phyloP scores from a whole-genome alignment of 345 rosid genomes.

The Eucalyptus erythrocorys region DNA sequence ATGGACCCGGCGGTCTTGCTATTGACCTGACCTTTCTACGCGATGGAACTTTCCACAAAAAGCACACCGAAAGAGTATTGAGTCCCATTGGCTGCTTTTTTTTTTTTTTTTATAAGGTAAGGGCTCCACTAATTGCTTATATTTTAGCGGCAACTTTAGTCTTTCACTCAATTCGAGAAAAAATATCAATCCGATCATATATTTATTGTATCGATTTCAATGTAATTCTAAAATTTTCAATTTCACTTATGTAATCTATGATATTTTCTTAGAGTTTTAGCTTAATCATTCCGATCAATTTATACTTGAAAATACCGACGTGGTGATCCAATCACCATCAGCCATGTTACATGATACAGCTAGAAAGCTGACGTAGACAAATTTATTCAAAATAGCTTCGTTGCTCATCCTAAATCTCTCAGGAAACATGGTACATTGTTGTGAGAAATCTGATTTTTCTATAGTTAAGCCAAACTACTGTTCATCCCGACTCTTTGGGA shows the following conservation, averaged over 20 bases:
- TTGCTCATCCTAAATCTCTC: no score
- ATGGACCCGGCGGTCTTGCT: neutral
- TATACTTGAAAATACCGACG: no score
- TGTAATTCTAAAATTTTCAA: neutral
- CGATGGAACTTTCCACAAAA: neutral
- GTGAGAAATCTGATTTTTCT: no score
- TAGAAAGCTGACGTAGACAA: neutral
- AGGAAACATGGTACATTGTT: no score
- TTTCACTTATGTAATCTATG: neutral
- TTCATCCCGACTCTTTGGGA: no score
- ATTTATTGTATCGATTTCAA: no score
- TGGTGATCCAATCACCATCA: neutral
- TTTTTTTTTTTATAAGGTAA: neutral
- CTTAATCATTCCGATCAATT: no score
- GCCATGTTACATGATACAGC: rapidly evolving
- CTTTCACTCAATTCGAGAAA: neutral
- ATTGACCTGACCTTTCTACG: no score
- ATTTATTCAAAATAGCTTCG: no score
- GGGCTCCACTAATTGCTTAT: neutral
- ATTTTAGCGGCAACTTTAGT: neutral
- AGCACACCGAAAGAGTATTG: neutral
- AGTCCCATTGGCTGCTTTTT: neutral
- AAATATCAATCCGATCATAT: neutral
- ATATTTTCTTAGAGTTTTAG: neutral
- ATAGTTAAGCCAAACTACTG: no score